Evolutionary conservation across 2,329 filamentous ascomycete species (phyloP).

Genomic region (Ceratocystis colombiana): DNA sequence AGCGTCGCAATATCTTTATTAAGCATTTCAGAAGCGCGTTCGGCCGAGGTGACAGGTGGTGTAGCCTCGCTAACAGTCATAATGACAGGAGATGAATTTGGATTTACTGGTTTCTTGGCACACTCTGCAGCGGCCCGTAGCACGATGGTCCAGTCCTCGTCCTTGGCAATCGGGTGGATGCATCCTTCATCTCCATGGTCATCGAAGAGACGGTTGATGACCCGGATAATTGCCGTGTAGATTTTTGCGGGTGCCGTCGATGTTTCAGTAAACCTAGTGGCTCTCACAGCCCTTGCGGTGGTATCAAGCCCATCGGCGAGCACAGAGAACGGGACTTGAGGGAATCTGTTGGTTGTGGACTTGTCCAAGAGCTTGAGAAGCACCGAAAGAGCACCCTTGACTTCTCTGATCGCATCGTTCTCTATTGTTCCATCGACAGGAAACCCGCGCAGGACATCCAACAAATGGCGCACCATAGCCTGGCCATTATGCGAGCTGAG

Average conservation of each 20-base stretch:
- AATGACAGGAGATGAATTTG: slow-evolving; percentile 1
- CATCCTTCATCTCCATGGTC: slow-evolving; percentile 40
- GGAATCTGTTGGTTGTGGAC: slow-evolving; percentile 45
- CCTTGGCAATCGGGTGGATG: slow-evolving; percentile 47
- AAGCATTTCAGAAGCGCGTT: slow-evolving; percentile 34
- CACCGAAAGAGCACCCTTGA: slow-evolving; percentile 53
- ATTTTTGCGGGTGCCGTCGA: slow-evolving; percentile 36
- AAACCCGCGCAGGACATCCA: slow-evolving; percentile 50
- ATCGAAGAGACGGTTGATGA: slow-evolving; percentile 46
- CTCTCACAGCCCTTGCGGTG: slow-evolving; percentile 21
- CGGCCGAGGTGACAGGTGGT: neutral
- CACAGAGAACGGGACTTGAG: slow-evolving; percentile 47
- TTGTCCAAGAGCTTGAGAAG: slow-evolving; percentile 55
- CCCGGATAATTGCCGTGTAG: slow-evolving; percentile 39
- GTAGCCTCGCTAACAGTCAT: slow-evolving; percentile 7
- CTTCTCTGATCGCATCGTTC: slow-evolving; percentile 45
- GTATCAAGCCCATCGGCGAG: slow-evolving; percentile 48
- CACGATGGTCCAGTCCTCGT: slow-evolving; percentile 56
- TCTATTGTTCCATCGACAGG: slow-evolving; percentile 38
- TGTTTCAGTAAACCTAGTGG: slow-evolving; percentile 20
- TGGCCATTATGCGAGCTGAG: slow-evolving; percentile 66
- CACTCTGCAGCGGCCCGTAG: slow-evolving; percentile 51
- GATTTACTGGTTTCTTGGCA: slow-evolving; percentile 25
- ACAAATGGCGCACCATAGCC: slow-evolving; percentile 53
- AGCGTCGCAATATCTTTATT: slow-evolving; percentile 38